Evolutionary conservation across 2,329 filamentous ascomycete genomes (phyloP).

Genomic region (Tolypocladium ophioglossoides): DNA sequence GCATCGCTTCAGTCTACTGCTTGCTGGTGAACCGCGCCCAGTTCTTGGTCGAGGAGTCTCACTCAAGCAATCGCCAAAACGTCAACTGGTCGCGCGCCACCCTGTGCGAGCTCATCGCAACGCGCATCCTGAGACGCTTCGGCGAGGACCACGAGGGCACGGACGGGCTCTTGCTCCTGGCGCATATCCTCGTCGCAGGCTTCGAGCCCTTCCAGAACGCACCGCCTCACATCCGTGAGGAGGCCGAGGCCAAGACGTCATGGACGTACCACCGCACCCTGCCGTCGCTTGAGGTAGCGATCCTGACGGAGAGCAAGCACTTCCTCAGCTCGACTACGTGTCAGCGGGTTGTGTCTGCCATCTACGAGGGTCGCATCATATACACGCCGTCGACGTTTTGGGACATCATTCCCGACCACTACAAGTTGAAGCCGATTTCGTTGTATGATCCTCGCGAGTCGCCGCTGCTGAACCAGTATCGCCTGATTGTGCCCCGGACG

Average conservation of each 20-base stretch:
- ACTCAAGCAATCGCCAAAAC: conserved; percentile 67
- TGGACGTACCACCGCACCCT: conserved; percentile 48
- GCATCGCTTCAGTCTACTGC: conserved; percentile 54
- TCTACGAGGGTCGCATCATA: conserved; percentile 70
- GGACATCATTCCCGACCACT: conserved; percentile 76
- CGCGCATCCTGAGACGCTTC: conserved; percentile 65
- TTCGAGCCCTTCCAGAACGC: conserved; percentile 83
- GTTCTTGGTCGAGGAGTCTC: conserved; percentile 68
- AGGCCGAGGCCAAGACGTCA: conserved; percentile 39
- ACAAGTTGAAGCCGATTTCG: conserved; percentile 74
- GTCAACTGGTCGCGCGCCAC: conserved; percentile 69
- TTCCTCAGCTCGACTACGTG: conserved; percentile 70
- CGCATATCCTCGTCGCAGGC: conserved; percentile 71
- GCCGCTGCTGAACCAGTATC: conserved; percentile 73
- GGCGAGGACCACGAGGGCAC: conserved; percentile 66
- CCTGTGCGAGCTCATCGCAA: conserved; percentile 72
- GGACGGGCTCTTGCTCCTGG: conserved; percentile 59
- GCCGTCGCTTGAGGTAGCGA: conserved; percentile 73
- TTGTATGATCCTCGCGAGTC: conserved; percentile 69
- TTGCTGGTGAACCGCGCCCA: conserved; percentile 72
- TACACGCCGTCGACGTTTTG: conserved; percentile 76
- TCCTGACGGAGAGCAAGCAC: conserved; percentile 69
- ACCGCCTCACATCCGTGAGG: conserved; percentile 51
- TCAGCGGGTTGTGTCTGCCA: conserved; percentile 72
- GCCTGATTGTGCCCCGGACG: conserved; percentile 70